These are phyloP conservation scores for Alternaria atra DNA, from an alignment of 2,329 filamentous ascomycete genomes.

Conservation along the genomic window DNA sequence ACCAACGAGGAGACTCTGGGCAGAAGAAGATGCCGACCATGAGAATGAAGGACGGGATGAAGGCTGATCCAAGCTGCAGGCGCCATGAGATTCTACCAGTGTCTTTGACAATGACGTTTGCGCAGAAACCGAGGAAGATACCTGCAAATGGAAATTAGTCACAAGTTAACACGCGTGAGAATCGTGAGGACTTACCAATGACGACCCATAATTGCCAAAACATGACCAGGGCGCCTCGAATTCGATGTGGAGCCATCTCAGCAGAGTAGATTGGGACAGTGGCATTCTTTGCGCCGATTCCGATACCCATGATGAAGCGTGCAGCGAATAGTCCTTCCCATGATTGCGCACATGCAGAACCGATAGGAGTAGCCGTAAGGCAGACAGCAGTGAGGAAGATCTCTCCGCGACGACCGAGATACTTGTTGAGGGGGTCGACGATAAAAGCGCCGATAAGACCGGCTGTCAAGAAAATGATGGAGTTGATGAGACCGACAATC, in stretches of 20 bases:
- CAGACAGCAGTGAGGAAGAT: slow-evolving; percentile 50
- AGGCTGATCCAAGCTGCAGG: slow-evolving; percentile 51
- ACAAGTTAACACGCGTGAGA: slow-evolving; percentile 15
- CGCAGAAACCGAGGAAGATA: slow-evolving; percentile 58
- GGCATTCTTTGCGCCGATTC: slow-evolving; percentile 46
- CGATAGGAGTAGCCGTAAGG: slow-evolving; percentile 50
- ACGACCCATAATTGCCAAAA: slow-evolving; percentile 54
- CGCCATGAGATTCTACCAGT: slow-evolving; percentile 48
- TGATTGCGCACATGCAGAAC: slow-evolving; percentile 48
- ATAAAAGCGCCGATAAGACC: slow-evolving; percentile 41
- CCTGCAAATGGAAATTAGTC: slow-evolving; percentile 34
- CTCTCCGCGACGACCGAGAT: slow-evolving; percentile 48
- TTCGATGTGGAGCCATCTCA: slow-evolving; percentile 46
- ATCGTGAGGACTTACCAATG: slow-evolving; percentile 27
- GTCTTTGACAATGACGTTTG: slow-evolving; percentile 58
- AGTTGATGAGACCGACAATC: slow-evolving; percentile 46
- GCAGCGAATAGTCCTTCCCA: slow-evolving; percentile 50
- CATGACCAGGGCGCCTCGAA: slow-evolving; percentile 51
- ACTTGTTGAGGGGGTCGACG: slow-evolving; percentile 51
- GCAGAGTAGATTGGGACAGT: slow-evolving; percentile 48
- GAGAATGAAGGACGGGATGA: slow-evolving; percentile 51
- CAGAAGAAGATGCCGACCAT: slow-evolving; percentile 48
- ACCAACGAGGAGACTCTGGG: slow-evolving; percentile 53
- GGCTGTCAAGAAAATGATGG: slow-evolving; percentile 53
- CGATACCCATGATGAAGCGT: slow-evolving; percentile 49